Evolutionary conservation across 1,284 basidiomycete genomes (phyloP), one percentile per base, ranked within the genome.

Genomic region (Phlebopus sp.): DNA sequence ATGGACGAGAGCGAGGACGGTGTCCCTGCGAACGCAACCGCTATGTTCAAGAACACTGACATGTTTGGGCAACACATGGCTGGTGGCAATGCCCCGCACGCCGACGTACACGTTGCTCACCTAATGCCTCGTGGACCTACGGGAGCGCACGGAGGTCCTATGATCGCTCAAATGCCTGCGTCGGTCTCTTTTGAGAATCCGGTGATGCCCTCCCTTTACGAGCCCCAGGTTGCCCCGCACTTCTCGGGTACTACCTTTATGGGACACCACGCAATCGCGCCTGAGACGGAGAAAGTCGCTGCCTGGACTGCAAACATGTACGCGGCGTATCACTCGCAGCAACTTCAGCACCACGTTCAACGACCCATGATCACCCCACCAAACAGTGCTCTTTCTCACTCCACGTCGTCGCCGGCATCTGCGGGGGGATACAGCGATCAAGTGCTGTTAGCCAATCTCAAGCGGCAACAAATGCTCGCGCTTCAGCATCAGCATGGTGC

Each of bases 341-440:
- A 59, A 41, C 54, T 58, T 36, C 68, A 58, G 38, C 52, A 59
- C 38, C 59, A 55, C 25, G 44, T 56, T 0, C 58, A 62, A 36
- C 55, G 62, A 47, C 44, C 47, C 23, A 63, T 70, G 53, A 62
- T 72, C 48, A 66, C 69, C 0, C 61, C 74, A 35, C 60, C 74
- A 9, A 55, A 62, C n/a, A 44, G 56, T 14, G 58, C 66, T 21
- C 69, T 54, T 31, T 37, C 50, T 37, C 55, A 59, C 14, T 52
- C 57, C 5, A 46, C 51, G 14, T 29, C 27, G 7, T 42, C 54
- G 38, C 52, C 57, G 21, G 52, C 58, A 14, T 25, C 51, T 18
- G 42, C 37, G n/a, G 41, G 47, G 5, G 45, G 47, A 14, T 69
- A 53, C 30, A 31, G 39, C n/a, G 66, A 64, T 44, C 70, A 65